Base-by-base conservation (phyloP, 768 basidiomycete genomes). In the Kwoniella pini region DNA sequence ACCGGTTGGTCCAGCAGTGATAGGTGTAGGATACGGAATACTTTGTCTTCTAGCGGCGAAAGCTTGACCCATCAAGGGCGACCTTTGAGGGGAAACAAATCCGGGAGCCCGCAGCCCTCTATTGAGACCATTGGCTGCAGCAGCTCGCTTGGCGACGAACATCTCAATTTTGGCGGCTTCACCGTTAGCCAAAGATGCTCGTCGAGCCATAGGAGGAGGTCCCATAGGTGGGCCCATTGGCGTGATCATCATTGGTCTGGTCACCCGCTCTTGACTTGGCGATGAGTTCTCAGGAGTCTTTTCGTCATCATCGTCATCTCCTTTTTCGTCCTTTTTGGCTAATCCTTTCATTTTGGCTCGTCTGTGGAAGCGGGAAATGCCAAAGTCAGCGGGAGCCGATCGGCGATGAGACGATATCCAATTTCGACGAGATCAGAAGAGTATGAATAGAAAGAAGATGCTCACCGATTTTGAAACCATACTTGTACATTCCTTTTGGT, bases 401-500 rank as follows among this genome's bases (percentile, higher is more conserved):
- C n/a, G n/a, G n/a, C n/a, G n/a, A n/a, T n/a, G 49, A 27, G 6
- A 33, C 33, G 15, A 15, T 36, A 36, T 9, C 33, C 15, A 36
- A 36, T 9, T 36, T 36, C 9, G 9, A 7, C 9, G 15, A 36
- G 7, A 9, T 36, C 33, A 36, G 33, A 36, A 36, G 33, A 15
- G 15, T 36, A 36, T 15, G 33, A 15, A 15, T 36, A n/a, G n/a
- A 15, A 30, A 28, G 13, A 31, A 30, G 19, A 11, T 15, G 62
- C 73, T 57, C 28, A 74, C 77, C 77, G 64, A 52, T 78, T 78
- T 46, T 76, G 75, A 63, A 78, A 78, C 81, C 85, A 82, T 58
- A 95, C 94, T 84, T 98, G 94, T 1, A 98, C 90, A n/a, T 91
- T 91, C 62, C 94, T 82, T 21, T 91, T 86, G 10, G 90, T 89